Evolutionary conservation across 495 filamentous ascomycete genomes (phyloP).

Genomic region (Niebla homalea): DNA sequence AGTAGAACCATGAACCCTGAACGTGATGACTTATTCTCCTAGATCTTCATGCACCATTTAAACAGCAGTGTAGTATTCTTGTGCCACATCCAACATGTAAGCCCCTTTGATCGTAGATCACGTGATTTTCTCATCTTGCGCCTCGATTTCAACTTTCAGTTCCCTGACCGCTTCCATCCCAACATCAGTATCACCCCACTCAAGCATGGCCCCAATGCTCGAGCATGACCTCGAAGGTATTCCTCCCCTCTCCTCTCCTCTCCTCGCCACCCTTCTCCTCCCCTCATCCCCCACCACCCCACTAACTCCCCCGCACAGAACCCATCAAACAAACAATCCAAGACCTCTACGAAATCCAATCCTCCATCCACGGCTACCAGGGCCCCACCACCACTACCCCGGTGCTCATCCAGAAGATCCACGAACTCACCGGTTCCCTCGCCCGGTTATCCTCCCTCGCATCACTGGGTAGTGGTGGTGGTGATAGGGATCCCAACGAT

Average conservation of each 20-base stretch:
- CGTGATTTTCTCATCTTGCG: too few relatives aligned
- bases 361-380: constrained; percentile 55
- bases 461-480: too few relatives aligned
- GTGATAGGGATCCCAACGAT: too few relatives aligned
- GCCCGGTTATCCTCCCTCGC: not conserved
- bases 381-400: constrained; percentile 43
- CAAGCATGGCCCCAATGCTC: constrained; percentile 6
- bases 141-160: not conserved
- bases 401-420: constrained; percentile 51
- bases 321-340: constrained; percentile 65
- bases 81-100: not conserved
- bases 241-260: not conserved
- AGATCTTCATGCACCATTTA: not conserved
- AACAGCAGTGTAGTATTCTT: not conserved
- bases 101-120: not conserved
- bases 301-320: constrained; percentile 22
- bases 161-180: not conserved
- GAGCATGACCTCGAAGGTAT: constrained; percentile 30
- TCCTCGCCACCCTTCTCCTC: too few relatives aligned
- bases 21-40: not conserved
- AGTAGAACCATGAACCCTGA: not conserved
- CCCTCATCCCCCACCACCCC: not conserved
- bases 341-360: constrained; percentile 74
- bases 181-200: not conserved
- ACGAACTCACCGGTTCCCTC: constrained; percentile 10